phyloP scores from a whole-genome alignment of 495 filamentous ascomycete species.

The Lichina pygmaea region DNA sequence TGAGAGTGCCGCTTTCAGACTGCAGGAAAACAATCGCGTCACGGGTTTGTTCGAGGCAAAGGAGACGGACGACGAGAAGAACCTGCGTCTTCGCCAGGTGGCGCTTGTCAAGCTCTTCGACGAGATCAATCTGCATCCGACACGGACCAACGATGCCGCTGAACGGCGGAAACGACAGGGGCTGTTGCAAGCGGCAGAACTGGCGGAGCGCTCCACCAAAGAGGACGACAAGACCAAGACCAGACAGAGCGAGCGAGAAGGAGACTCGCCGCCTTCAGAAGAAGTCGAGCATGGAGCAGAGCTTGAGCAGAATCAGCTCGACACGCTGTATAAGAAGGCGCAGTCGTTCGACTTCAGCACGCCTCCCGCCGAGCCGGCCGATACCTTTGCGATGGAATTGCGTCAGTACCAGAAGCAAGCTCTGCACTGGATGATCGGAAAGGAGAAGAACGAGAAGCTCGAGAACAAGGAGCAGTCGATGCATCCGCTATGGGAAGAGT shows the following conservation, averaged over 20 bases:
- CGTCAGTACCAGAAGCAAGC: conserved; percentile 92
- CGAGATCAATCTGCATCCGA: conserved; percentile 61
- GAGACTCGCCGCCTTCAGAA: conserved; percentile 27
- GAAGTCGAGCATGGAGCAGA: conserved; percentile 67
- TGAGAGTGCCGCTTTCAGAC: conserved; percentile 26
- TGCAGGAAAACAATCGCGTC: conserved; percentile 39
- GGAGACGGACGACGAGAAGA: conserved; percentile 65
- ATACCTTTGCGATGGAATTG: conserved; percentile 56
- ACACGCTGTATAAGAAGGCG: conserved; percentile 82
- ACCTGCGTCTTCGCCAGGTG: conserved; percentile 63
- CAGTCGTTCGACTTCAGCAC: conserved; percentile 92
- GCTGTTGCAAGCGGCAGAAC: conserved; percentile 63
- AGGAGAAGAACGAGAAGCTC: conserved; percentile 55
- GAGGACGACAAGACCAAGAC: conserved; percentile 16
- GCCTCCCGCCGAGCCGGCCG: conserved; percentile 54
- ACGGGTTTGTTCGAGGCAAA: conserved; percentile 51
- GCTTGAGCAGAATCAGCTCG: conserved; percentile 84
- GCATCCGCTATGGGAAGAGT: conserved; percentile 97
- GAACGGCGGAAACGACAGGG: conserved; percentile 57
- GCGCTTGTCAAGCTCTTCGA: conserved; percentile 70
- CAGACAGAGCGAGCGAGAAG: conserved; percentile 19
- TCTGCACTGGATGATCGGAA: conserved; percentile 81
- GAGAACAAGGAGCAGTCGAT: conserved; percentile 42
- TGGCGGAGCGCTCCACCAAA: conserved; percentile 53
- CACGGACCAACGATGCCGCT: conserved; percentile 41